These are phyloP conservation scores for Kitagawia praeruptora DNA, from an alignment of 129 eudicot species.

Conservation along the genomic window DNA sequence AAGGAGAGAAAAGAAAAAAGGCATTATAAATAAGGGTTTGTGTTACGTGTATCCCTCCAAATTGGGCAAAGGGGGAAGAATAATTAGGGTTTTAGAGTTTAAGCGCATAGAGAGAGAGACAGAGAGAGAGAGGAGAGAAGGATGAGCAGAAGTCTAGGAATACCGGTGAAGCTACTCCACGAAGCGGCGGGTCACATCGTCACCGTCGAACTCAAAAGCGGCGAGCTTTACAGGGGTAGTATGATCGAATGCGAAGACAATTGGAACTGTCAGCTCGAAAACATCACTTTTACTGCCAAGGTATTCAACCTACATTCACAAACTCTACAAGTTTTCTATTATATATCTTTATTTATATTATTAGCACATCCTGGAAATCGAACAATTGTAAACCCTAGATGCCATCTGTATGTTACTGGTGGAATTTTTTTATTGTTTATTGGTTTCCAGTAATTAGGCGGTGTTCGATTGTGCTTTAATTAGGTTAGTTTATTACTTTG, in stretches of 20 bases:
- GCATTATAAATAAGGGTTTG: not conserved
- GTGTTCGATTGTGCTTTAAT: not conserved
- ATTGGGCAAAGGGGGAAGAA: not conserved
- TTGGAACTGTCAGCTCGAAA: conserved; percentile 96
- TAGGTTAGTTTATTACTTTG: not conserved
- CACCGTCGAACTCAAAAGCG: conserved; percentile 81
- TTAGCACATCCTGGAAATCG: too few relatives aligned
- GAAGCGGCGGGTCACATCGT: conserved; percentile 88
- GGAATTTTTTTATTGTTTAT: too few relatives aligned
- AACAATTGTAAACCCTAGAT: not conserved
- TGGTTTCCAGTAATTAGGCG: not conserved
- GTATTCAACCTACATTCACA: conserved; percentile 15
- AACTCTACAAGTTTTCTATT: too few relatives aligned
- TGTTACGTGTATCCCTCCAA: not conserved
- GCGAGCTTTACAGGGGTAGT: conserved; percentile 86
- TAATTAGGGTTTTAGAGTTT: not conserved
- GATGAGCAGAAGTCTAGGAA: conserved; percentile 72
- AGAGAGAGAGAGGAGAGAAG: not conserved
- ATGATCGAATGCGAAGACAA: conserved; percentile 95
- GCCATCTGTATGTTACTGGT: not conserved
- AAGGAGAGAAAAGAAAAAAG: too few relatives aligned
- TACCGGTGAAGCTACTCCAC: conserved; percentile 92
- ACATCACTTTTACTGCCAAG: conserved; percentile 92
- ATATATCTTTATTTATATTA: too few relatives aligned
- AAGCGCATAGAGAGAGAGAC: not conserved